Base-by-base conservation (phyloP, 73 alveolate species). In the Paramecium biaurelia region DNA sequence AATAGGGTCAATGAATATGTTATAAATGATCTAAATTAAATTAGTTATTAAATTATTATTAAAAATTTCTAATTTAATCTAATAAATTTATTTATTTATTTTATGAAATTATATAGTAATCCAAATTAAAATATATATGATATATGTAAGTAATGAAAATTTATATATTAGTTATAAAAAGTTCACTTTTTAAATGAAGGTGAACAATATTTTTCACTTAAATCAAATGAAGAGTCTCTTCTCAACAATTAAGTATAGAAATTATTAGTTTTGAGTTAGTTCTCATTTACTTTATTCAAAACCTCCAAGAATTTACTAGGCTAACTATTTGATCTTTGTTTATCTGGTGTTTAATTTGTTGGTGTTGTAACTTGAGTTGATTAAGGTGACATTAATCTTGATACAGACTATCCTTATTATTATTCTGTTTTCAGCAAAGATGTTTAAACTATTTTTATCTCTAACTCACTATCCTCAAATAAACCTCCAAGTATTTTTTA, bases 281-380 rank as follows among this genome's bases (percentile, higher is more conserved):
- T 79, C 56, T 79, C 90, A 79, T 79, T 79, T 1, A 79, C 90
- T 12, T 79, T 79, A 79, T 79, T 79, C 53, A 79, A 45, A 42
- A 79, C 43, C 56, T 79, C 90, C 18, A 42, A 34, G 30, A 79
- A 79, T 45, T 79, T 79, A 18, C 90, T 79, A 20, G 70, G 72
- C 47, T 79, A 34, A 45, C 90, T 79, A 79, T 79, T 79, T 24
- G 90, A 79, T 47, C 90, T 42, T 18, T 38, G 30, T 21, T 79
- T 79, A 24, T 79, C 90, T 43, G 90, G 90, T 12, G 90, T 79
- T 47, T 79, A 14, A 79, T 79, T 79, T 20, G 90, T 79, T 30
- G 84, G 84, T 2, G 90, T 41, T 24, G 90, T 79, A 7, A 79
- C 90, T 79, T 79, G 32, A 12, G 90, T 79, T 1, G 90, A 79